phyloP scores from a whole-genome alignment of 2,329 filamentous ascomycete species.

The Fusarium hostae region DNA sequence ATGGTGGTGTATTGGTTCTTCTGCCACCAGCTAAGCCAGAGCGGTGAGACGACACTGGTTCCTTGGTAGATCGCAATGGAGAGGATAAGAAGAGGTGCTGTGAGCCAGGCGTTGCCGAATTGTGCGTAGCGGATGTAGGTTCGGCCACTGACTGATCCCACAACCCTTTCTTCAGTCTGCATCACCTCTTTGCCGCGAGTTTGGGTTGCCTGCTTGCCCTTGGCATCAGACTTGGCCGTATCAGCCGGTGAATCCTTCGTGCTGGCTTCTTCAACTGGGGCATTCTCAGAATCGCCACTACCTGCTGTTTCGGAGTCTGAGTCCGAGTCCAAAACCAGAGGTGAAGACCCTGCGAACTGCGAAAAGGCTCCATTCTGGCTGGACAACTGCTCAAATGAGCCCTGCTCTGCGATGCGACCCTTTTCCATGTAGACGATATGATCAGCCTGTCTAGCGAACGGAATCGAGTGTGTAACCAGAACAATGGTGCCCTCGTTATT shows the following conservation, averaged over 20 bases:
- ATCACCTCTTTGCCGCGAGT: conserved; percentile 25
- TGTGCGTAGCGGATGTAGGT: conserved; percentile 26
- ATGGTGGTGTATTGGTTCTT: conserved; percentile 11
- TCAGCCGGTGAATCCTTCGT: accelerated
- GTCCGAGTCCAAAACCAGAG: background rate
- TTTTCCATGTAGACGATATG: conserved; percentile 26
- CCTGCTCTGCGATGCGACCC: conserved; percentile 2
- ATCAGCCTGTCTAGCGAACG: conserved; percentile 19
- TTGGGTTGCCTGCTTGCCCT: background rate
- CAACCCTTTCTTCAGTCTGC: conserved; percentile 22
- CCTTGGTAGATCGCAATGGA: conserved; percentile 24
- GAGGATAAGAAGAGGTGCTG: background rate
- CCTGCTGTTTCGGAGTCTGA: background rate
- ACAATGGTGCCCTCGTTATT: conserved; percentile 1
- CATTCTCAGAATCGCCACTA: background rate
- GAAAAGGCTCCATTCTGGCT: background rate
- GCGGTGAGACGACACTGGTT: conserved; percentile 20
- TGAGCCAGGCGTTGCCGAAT: conserved; percentile 22
- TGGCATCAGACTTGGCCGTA: accelerated
- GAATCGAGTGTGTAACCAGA: conserved; percentile 20
- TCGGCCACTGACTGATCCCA: conserved; percentile 20
- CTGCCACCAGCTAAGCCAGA: conserved; percentile 32
- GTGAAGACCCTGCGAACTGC: background rate
- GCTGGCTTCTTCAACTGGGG: accelerated
- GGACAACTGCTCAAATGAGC: conserved; percentile 1